Base-by-base conservation (phyloP, 2,329 filamentous ascomycete species). In the Xylaria hypoxylon region DNA sequence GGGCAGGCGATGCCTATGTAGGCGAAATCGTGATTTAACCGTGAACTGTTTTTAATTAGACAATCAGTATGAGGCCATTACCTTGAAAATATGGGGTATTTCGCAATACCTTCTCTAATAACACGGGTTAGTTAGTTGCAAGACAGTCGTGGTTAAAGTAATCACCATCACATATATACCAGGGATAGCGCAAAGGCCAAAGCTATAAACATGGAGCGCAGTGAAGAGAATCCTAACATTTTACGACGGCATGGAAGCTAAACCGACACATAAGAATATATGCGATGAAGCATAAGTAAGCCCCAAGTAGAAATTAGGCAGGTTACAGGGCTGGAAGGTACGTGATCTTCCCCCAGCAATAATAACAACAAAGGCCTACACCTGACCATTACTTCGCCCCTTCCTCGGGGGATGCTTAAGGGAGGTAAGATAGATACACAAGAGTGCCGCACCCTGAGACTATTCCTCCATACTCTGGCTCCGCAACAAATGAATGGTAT, bases 151-250 rank as follows among this genome's bases (percentile, higher is more conserved):
- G 31, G 31, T 33, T 33, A 33, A 10, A 33, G 24, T 24, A 19
- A 15, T 38, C 35, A 47, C 28, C 19, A 28, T 47, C 17, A 52
- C 24, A 62, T 10, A 33, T 31, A 13, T 24, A 42, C 35, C 15
- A 19, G 11, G 22, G 13, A 11, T 2, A 5, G 7, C 13, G n/a
- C 55, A 40, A 15, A 22, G 24, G 10, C 19, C 3, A 19, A 50
- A 42, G 7, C 6, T 22, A 5, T 22, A 50, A 42, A 28, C 47
- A 45, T 22, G 60, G 19, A 42, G 47, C 48, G 42, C 45, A 53
- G 17, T 35, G 40, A 65, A 60, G 65, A 68, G 57, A 68, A 69
- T 73, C 67, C 67, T 68, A 70, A 62, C 70, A 73, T 70, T 70
- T 61, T 59, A 61, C 31, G 53, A 24, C 55, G 59, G 59, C 55